A percentile compares a stretch with the other conserved stretches of the same genome.
These are phyloP conservation scores for Mycena pura DNA, from an alignment of 768 basidiomycete species.

Conservation along the genomic window DNA sequence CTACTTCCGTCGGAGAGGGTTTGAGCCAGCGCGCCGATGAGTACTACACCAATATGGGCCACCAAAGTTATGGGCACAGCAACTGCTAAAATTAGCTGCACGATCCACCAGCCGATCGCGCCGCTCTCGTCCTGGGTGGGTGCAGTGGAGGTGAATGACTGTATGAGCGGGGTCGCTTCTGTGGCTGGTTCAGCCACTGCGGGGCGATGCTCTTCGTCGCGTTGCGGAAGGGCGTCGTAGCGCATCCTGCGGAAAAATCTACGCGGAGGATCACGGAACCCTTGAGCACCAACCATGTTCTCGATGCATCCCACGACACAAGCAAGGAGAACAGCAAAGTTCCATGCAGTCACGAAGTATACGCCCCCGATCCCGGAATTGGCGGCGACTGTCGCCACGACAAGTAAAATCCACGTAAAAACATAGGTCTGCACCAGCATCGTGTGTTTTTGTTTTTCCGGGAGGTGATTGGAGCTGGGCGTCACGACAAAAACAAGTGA, in stretches of 20 bases:
- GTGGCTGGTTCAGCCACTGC: slow-evolving; percentile 42
- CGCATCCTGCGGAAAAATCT: slow-evolving; percentile 24
- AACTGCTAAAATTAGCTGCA: slow-evolving; percentile 61
- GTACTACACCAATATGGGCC: slow-evolving; percentile 54
- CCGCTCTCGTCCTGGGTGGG: slow-evolving; percentile 30
- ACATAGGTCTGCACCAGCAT: slow-evolving; percentile 60
- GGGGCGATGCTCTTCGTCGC: slow-evolving; percentile 13
- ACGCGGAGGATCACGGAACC: slow-evolving; percentile 13
- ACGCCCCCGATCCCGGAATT: slow-evolving; percentile 54
- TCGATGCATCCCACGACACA: slow-evolving; percentile 46
- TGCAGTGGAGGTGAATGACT: slow-evolving; percentile 7
- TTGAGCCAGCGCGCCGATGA: slow-evolving; percentile 58
- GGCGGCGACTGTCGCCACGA: slow-evolving; percentile 55
- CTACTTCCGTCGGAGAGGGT: slow-evolving; percentile 69
- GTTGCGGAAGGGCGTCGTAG: slow-evolving; percentile 35
- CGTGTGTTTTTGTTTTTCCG: slow-evolving; percentile 56
- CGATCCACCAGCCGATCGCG: slow-evolving; percentile 57
- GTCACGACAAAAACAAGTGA: slow-evolving; percentile 49
- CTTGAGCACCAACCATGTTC: slow-evolving; percentile 28
- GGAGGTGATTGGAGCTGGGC: slow-evolving; percentile 34
- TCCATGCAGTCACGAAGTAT: slow-evolving; percentile 66
- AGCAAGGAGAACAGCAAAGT: slow-evolving; percentile 54
- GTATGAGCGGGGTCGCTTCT: slow-evolving; percentile 64
- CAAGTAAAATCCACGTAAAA: slow-evolving; percentile 65
- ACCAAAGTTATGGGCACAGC: slow-evolving; percentile 60